Base-by-base conservation (phyloP, 2,329 filamentous ascomycete genomes). In the Botrytis elliptica region DNA sequence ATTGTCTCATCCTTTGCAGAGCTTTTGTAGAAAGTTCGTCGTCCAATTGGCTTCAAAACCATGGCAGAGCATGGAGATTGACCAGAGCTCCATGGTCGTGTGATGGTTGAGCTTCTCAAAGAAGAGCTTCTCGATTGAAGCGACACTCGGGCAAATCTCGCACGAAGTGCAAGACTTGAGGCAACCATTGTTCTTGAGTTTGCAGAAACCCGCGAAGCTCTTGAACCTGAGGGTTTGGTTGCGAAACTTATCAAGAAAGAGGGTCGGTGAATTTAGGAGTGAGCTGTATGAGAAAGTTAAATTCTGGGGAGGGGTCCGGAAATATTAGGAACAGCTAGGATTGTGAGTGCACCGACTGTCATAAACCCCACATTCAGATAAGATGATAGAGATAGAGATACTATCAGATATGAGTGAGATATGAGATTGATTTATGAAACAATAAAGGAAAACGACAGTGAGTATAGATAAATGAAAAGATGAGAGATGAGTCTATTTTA, bases 21-120 rank as follows among this genome's bases (percentile, higher is more conserved):
- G 75, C 78, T 82, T 42, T 77, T 78, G 71, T 81, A 82, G 72
- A 79, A 82, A 25, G 79, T 77, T 59, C 80, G 77, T 75, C 73
- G 73, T 42, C 71, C 75, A 76, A 77, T 76, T 69, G 76, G 52
- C 29, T 74, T 59, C n/a, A 67, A 9, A 38, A 59, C 42, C 16
- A 63, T 63, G 8, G 72, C 42, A 57, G 76, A 77, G 49, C 57
- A 71, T 46, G 77, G 62, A 67, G 74, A 77, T 73, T 76, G 75
- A 9, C 69, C 77, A 73, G 76, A 77, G 52, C 74, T 73, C 75
- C 75, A 76, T 74, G 75, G 75, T 74, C 77, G 77, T 49, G 75
- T 75, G 76, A 75, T 71, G 46, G 71, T 77, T 62, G 66, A 42
- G 12, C 74, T 74, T 75, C 70, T 70, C 16, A 72, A 55, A 12